Evolutionary conservation across 2,329 filamentous ascomycete genomes (phyloP).

Genomic region (Beauveria bassiana): DNA sequence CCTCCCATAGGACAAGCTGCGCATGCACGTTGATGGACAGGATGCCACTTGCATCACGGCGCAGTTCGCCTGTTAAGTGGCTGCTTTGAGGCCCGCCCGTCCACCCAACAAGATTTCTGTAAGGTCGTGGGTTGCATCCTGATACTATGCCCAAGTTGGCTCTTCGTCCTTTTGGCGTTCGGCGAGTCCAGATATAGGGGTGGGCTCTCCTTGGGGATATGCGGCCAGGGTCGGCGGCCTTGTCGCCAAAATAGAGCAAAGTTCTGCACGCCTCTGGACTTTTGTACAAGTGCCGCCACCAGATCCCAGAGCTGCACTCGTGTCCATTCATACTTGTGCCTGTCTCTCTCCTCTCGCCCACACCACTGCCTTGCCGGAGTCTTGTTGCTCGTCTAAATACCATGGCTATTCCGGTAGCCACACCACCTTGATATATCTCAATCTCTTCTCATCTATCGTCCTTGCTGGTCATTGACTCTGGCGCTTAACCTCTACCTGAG

Average conservation of each 20-base stretch:
- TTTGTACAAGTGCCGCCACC: slow-evolving; percentile 5
- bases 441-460: not conserved
- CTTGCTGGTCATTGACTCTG: not conserved
- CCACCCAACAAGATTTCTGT: slow-evolving; percentile 9
- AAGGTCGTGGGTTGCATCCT: not conserved
- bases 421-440: slow-evolving; percentile 7
- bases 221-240: not conserved
- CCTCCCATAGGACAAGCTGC: slow-evolving; percentile 9
- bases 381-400: slow-evolving; percentile 6
- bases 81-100: not conserved
- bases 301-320: not conserved
- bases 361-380: not conserved
- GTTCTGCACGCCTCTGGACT: not conserved
- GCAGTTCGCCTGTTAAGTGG: slow-evolving; percentile 4
- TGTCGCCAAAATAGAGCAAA: slow-evolving; percentile 4
- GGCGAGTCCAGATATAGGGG: slow-evolving; percentile 10
- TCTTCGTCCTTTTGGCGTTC: slow-evolving; percentile 1
- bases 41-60: slow-evolving; percentile 4
- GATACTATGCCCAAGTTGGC: slow-evolving; percentile 8
- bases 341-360: not conserved
- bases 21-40: slow-evolving; percentile 1
- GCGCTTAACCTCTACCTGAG: not conserved
- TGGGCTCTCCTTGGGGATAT: slow-evolving; percentile 2
- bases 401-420: slow-evolving; percentile 2
- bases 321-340: not conserved